A percentile compares a stretch with the other conserved stretches of the same genome.
These are phyloP conservation scores for Darksidea phi DNA, from an alignment of 495 filamentous ascomycete genomes.

Conservation along the genomic window DNA sequence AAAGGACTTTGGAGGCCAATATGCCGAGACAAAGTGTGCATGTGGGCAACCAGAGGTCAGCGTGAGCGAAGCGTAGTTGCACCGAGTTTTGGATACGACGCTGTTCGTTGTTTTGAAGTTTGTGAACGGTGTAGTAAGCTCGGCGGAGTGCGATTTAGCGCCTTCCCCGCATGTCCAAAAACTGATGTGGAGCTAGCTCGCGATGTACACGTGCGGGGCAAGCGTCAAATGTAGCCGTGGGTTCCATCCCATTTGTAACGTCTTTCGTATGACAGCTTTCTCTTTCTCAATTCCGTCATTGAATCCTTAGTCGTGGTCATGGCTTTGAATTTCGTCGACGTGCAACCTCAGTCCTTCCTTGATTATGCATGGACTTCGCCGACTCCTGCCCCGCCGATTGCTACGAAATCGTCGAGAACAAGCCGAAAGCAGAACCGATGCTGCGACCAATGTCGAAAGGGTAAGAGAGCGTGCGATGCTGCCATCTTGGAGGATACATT, in stretches of 20 bases:
- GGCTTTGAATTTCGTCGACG: conserved; percentile 27
- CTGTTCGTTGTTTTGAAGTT: no score
- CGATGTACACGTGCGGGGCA: conserved; percentile 20
- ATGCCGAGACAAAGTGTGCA: no score
- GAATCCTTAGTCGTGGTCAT: conserved; percentile 5
- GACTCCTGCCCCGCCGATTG: conserved; percentile 5
- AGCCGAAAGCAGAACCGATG: conserved; percentile 44
- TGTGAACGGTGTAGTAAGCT: no score
- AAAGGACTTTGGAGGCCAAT: no score
- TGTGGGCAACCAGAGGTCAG: no score
- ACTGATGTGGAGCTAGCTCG: conserved; percentile 20
- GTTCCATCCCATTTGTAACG: background rate
- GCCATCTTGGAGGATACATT: conserved; percentile 28
- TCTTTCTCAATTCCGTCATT: conserved; percentile 19
- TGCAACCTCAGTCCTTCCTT: conserved; percentile 27
- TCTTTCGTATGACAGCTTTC: background rate
- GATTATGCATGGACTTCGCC: conserved; percentile 30
- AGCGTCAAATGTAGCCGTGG: conserved; percentile 2
- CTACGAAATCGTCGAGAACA: conserved; percentile 19
- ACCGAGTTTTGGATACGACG: no score
- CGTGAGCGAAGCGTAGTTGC: no score
- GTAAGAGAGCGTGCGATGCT: conserved; percentile 49
- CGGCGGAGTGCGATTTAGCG: no score
- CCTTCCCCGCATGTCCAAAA: conserved; percentile 24
- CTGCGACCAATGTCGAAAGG: conserved; percentile 50